phyloP scores from a whole-genome alignment of 1,284 basidiomycete genomes.

The Cryptococcus sp. region DNA sequence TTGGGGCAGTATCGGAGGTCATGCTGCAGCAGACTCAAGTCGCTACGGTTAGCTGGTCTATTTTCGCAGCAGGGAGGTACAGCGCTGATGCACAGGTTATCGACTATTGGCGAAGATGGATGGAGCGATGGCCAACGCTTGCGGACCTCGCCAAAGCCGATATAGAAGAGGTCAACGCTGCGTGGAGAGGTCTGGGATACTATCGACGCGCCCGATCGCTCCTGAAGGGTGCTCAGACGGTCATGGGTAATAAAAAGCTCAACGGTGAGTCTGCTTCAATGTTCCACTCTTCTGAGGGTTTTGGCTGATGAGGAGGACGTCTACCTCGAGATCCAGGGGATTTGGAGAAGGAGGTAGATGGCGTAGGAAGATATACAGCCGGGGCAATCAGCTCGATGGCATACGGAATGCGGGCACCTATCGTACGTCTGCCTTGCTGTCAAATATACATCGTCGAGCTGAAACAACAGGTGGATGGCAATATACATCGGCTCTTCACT shows the following conservation, averaged over 20 bases:
- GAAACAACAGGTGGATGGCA: slow-evolving; percentile 70
- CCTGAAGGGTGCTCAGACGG: slow-evolving; percentile 70
- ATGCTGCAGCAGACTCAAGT: slow-evolving; percentile 96
- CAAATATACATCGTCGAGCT: neutral
- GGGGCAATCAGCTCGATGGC: slow-evolving; percentile 83
- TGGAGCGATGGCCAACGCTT: slow-evolving; percentile 77
- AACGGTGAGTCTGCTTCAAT: slow-evolving; percentile 20
- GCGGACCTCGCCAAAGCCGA: slow-evolving; percentile 66
- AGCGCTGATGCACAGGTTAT: slow-evolving; percentile 51
- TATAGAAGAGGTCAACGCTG: slow-evolving; percentile 74
- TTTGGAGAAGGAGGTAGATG: slow-evolving; percentile 78
- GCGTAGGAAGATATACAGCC: slow-evolving; percentile 82
- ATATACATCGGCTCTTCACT: slow-evolving; percentile 76
- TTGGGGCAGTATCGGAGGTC: slow-evolving; percentile 81
- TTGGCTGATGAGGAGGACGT: slow-evolving; percentile 36
- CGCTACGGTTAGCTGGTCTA: slow-evolving; percentile 54
- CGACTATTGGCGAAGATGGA: slow-evolving; percentile 81
- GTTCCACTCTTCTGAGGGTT: too few species aligned
- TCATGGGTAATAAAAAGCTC: slow-evolving; percentile 56
- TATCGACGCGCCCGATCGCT: slow-evolving; percentile 81
- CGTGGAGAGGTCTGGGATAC: slow-evolving; percentile 85
- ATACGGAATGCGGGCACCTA: slow-evolving; percentile 73
- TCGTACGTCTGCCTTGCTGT: slow-evolving; percentile 56
- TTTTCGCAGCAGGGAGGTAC: neutral
- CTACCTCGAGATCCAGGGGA: slow-evolving; percentile 74